Evolutionary conservation across 208 protist genomes (phyloP), one percentile per base, ranked within the genome.

Genomic region (Acanthamoeba castellanii): DNA sequence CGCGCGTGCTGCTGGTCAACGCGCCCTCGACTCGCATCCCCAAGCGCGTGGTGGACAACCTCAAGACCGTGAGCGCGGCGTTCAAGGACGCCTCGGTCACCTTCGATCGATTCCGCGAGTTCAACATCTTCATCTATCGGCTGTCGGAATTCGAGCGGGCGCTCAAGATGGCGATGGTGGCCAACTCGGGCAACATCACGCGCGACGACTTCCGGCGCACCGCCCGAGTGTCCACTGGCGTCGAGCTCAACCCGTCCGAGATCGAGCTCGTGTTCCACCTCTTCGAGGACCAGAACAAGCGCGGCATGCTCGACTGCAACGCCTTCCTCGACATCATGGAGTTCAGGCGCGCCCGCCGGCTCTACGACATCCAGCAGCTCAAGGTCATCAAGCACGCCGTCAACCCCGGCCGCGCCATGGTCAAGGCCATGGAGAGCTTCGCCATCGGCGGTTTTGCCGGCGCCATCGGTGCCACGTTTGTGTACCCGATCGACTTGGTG

Each of bases 401-500:
- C 74, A 66, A 92, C 14, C 91, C 70, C 37, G 30, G n/a, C 13
- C 52, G 78, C 55, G 45, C 95, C 66, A 55, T 95, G 37, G 57
- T 94, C 20, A 87, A 88, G 34, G 82, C 92, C 4, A 66, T 96
- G 42, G 74, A 96, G 57, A 96, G 93, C 82, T 96, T 96, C 95
- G 96, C 84, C 30, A 70, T 96, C 25, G 90, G 90, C 30, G 90
- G 90, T 27, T n/a, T 84, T 61, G 68, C 47, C n/a, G 59, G 57
- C 16, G 85, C 59, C 57, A 64, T 92, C 57, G 85, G 59, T 94
- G 96, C 97, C 7, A 96, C 95, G 22, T 96, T 92, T 14, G 96
- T 98, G 57, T 98, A 96, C 37, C 97, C 97, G 27, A 97, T 98
- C n/a, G 97, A 98, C 94, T 57, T 98, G 13, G 96, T 97, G 18